These are phyloP conservation scores for Xylaria sp. DNA, from an alignment of 2,329 filamentous ascomycete species.

Conservation along the genomic window DNA sequence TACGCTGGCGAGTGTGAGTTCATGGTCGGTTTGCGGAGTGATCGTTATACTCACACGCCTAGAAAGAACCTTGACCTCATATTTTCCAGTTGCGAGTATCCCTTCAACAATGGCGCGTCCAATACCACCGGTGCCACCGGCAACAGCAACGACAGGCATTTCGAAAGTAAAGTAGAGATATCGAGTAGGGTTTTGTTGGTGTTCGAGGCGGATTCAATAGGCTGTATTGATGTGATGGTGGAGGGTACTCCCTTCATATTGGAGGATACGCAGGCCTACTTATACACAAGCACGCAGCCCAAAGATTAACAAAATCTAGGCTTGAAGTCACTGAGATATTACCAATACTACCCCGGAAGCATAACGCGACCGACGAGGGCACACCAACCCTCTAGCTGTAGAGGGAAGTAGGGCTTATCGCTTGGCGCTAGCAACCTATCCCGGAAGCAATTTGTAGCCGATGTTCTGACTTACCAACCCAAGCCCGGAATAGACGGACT, in stretches of 20 bases:
- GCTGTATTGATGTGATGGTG: neutral
- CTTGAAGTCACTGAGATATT: neutral
- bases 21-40: neutral
- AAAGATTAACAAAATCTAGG: neutral
- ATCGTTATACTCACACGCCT: neutral
- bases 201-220: neutral
- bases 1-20: conserved; percentile 3
- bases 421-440: neutral
- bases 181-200: neutral
- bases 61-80: conserved; percentile 15
- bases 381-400: neutral
- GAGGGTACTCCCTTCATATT: too few relatives aligned
- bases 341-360: neutral
- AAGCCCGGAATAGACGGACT: neutral
- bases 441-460: conserved; percentile 16
- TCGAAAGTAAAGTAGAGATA: neutral
- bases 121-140: conserved; percentile 7
- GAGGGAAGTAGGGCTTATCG: neutral
- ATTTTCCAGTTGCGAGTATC: conserved; percentile 7
- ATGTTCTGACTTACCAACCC: neutral
- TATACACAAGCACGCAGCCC: neutral
- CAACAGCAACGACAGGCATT: conserved; percentile 15
- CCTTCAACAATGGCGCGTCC: conserved; percentile 17
- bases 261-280: neutral
- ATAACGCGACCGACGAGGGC: neutral